A percentile compares a stretch with the other conserved stretches of the same genome.
phyloP scores from a whole-genome alignment of 306 rosid genomes.

The Acacia melanoxylon region DNA sequence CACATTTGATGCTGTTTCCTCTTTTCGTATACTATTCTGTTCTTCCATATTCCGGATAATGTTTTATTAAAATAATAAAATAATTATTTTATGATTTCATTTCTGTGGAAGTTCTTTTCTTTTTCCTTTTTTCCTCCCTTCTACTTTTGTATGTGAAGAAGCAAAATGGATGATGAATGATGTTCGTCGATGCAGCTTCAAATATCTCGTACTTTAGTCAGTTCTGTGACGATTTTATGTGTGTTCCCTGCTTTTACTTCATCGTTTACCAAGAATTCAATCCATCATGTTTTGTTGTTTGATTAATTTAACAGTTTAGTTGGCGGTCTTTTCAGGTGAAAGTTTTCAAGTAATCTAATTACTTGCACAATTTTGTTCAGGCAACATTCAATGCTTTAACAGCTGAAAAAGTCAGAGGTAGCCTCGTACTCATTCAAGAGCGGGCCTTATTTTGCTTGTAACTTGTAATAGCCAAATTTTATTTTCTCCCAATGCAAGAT shows the following conservation, averaged over 20 bases:
- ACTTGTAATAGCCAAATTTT: neutral
- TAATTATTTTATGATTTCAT: neutral
- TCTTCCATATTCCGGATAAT: neutral
- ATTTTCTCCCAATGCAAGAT: neutral
- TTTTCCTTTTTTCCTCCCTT: neutral
- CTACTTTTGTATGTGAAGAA: neutral
- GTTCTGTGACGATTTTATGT: neutral
- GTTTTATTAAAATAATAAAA: neutral
- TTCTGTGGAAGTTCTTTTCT: neutral
- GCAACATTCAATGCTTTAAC: slow-evolving; percentile 80
- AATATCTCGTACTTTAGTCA: neutral
- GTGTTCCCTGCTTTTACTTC: neutral
- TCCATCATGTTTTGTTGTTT: neutral
- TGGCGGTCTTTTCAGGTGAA: slow-evolving; percentile 70
- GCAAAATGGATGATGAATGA: neutral
- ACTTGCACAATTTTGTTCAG: slow-evolving; percentile 93
- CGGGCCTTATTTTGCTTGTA: slow-evolving; percentile 20
- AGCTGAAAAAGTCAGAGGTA: slow-evolving; percentile 84
- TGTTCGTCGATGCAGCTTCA: neutral
- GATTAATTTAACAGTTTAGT: slow-evolving; percentile 24
- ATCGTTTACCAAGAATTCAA: neutral
- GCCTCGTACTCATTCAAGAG: neutral
- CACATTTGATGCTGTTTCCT: neutral
- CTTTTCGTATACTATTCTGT: neutral
- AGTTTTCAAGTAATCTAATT: slow-evolving; percentile 82